Base-by-base conservation (phyloP, 495 filamentous ascomycete species). In the Aspergillus carlsbadensis region DNA sequence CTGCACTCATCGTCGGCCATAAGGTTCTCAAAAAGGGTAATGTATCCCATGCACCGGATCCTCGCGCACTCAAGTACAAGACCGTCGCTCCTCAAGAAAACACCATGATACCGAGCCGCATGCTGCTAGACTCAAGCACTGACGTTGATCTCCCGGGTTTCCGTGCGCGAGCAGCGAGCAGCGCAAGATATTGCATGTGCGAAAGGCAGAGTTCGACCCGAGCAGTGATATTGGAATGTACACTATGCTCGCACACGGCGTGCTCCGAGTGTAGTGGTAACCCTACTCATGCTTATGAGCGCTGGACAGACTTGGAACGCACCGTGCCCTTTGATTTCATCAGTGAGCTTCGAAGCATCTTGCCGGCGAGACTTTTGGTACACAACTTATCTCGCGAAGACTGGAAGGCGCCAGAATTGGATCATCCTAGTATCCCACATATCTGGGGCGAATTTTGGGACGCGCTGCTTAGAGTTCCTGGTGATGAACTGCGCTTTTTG, bases 261-360 rank as follows among this genome's bases (percentile, higher is more conserved):
- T 88, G 86, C 62, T 60, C 66, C 1, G 70, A 70, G 21, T 87
- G 85, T 55, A 76, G 70, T 8, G 80, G 81, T 5, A 81, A 82
- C 34, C 86, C 86, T 5, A 52, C 60, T 10, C 85, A 89, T 64
- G 56, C 66, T 3, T 87, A 83, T 57, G 39, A 57, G 60, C 31
- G 40, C 46, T 61, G 53, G 48, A 40, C 29, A 15, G 60, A 46
- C 37, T 40, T 64, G n/a, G 33, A 14, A 39, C 74, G 84, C 18
- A 66, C 68, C 29, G 6, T 52, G 5, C 81, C 85, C 17, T 45
- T 70, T 33, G 64, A 72, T 6, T 88, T 87, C 58, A 72, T 79
- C n/a, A 58, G 61, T 10, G 51, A 63, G 14, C 44, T 84, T 18
- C 78, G 76, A 45, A 60, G 56, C 0, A 54, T 72, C 17, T 41